phyloP scores from a whole-genome alignment of 352 stramenopile species.

The Globisporangium emineosum region DNA sequence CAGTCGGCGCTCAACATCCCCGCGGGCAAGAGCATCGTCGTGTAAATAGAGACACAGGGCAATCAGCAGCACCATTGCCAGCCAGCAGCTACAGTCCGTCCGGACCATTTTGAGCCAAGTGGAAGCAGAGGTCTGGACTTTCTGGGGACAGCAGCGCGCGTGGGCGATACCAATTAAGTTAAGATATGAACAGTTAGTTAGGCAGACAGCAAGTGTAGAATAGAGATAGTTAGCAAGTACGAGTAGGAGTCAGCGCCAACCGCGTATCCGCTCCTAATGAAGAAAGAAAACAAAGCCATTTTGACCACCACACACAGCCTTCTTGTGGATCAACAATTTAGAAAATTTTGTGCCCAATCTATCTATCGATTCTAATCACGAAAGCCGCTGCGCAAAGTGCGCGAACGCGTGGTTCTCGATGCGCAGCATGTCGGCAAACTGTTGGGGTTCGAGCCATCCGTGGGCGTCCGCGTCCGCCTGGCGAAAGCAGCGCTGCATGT shows the following conservation, averaged over 20 bases:
- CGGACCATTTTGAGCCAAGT: background rate
- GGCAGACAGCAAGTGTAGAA: slow-evolving; percentile 6
- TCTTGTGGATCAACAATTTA: background rate
- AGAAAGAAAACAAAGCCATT: background rate
- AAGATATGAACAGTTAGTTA: slow-evolving; percentile 7
- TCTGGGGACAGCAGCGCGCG: background rate
- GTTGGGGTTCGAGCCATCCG: slow-evolving; percentile 34
- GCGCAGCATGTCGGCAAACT: slow-evolving; percentile 53
- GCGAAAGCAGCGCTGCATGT: slow-evolving; percentile 59
- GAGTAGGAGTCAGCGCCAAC: too few relatives aligned
- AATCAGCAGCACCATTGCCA: background rate
- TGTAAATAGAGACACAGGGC: slow-evolving; percentile 20
- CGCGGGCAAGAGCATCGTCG: slow-evolving; percentile 66
- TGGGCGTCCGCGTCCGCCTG: slow-evolving; percentile 37
- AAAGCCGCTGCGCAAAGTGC: slow-evolving; percentile 45
- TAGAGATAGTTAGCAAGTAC: slow-evolving; percentile 3
- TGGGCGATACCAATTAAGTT: slow-evolving; percentile 1
- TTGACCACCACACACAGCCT: background rate
- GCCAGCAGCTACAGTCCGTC: background rate
- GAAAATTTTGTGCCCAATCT: background rate
- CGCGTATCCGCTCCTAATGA: background rate
- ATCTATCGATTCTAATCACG: background rate
- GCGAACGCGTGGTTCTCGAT: slow-evolving; percentile 43
- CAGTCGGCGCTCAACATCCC: slow-evolving; percentile 62
- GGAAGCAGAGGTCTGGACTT: slow-evolving; percentile 1